Conservation (phyloP, 2,329 filamentous ascomycete genomes). For the Emericellopsis cladophorae region DNA sequence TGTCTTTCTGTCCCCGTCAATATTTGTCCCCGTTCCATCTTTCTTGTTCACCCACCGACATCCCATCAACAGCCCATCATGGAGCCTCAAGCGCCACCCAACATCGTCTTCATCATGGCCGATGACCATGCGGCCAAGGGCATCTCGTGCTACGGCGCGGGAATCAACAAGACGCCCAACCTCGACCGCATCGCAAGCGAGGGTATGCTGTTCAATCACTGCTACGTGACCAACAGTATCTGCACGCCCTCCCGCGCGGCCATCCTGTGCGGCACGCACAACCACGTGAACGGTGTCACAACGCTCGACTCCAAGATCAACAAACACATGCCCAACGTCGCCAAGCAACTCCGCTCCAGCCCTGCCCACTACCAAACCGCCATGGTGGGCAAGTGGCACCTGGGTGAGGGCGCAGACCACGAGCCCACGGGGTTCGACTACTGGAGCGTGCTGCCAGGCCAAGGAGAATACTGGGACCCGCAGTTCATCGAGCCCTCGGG, state of each 20-base stretch:
- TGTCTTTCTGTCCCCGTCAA: no score
- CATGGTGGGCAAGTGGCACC: slow-evolving; percentile 42
- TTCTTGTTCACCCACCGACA: no score
- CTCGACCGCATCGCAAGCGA: slow-evolving; percentile 34
- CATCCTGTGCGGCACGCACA: slow-evolving; percentile 36
- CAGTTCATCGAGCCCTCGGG: slow-evolving; percentile 29
- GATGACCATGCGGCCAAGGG: slow-evolving; percentile 40
- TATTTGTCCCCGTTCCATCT: no score
- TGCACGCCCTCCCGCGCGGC: slow-evolving; percentile 38
- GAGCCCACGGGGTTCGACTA: slow-evolving; percentile 37
- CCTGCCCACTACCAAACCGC: slow-evolving; percentile 34
- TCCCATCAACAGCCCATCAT: no score
- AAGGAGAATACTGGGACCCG: slow-evolving; percentile 39
- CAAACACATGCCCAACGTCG: slow-evolving; percentile 35
- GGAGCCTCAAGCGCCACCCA: no score
- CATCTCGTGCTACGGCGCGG: slow-evolving; percentile 33
- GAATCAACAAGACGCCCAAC: slow-evolving; percentile 38
- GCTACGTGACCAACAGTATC: slow-evolving; percentile 40
- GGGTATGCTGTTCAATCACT: slow-evolving; percentile 38
- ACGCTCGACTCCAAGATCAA: slow-evolving; percentile 36
- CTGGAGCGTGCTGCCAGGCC: slow-evolving; percentile 36
- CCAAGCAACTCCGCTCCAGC: no score
- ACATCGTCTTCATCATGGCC: slow-evolving; percentile 37
- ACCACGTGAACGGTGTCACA: slow-evolving; percentile 39
- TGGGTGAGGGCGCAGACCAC: slow-evolving; percentile 31